Conservation (phyloP, 2,329 filamentous ascomycete genomes). For the Botryosphaeria dothidea region DNA sequence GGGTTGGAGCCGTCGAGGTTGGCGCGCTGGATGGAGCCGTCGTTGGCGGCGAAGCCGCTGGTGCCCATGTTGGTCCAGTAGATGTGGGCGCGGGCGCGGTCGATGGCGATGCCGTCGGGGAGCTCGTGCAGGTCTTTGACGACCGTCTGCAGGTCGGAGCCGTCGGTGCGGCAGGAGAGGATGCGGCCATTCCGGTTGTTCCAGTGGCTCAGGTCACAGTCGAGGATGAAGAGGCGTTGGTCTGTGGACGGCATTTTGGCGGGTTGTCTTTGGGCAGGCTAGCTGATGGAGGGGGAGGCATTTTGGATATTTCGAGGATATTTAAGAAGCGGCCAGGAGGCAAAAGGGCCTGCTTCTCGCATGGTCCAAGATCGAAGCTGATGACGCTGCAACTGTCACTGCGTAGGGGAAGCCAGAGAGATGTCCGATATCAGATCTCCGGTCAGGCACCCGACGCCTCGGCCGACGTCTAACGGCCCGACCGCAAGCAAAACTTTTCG, state of each 20-base stretch:
- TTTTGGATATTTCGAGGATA: not conserved
- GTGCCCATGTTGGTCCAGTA: slow-evolving; percentile 34
- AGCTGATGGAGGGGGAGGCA: not conserved
- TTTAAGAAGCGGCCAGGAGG: not conserved
- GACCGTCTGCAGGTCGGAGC: slow-evolving; percentile 18
- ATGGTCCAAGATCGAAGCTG: not conserved
- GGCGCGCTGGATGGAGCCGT: slow-evolving; percentile 48
- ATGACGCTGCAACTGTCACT: not conserved
- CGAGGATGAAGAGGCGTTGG: slow-evolving; percentile 20
- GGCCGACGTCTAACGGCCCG: not conserved
- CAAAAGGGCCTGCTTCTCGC: not conserved
- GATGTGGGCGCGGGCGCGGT: slow-evolving; percentile 25
- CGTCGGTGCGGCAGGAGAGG: slow-evolving; percentile 22
- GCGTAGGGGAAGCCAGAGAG: not conserved
- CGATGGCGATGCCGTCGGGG: slow-evolving; percentile 36
- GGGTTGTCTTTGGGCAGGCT: not conserved
- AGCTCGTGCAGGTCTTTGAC: slow-evolving; percentile 21
- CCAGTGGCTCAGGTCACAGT: slow-evolving; percentile 19
- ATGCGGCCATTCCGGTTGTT: slow-evolving; percentile 21
- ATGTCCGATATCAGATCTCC: slow-evolving; percentile 12
- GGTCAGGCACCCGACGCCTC: not conserved
- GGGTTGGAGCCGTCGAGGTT: slow-evolving; percentile 53
- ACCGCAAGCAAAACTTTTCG: not conserved
- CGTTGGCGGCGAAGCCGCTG: slow-evolving; percentile 25
- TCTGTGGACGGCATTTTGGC: not conserved